Evolutionary conservation across 2,329 filamentous ascomycete species (phyloP).

Genomic region (Colletotrichum sp.): DNA sequence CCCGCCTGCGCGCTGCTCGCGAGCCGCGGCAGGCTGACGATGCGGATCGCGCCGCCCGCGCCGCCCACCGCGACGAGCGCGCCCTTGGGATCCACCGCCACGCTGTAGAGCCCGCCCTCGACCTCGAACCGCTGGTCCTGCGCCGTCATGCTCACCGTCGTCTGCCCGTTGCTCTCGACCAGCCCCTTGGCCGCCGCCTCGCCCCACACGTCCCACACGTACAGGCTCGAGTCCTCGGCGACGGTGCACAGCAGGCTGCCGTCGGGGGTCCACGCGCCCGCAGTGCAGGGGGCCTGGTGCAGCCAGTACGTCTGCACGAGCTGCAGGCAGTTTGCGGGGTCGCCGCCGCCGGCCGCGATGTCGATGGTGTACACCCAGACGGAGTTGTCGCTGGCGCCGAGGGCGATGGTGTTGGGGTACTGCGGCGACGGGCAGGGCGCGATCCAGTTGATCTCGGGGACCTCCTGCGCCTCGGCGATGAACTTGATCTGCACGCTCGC

Average conservation of each 20-base stretch:
- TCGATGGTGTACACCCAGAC: slow-evolving; percentile 97
- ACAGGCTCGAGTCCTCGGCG: slow-evolving; percentile 85
- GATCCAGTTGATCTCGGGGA: slow-evolving; percentile 95
- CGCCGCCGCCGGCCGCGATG: slow-evolving; percentile 58
- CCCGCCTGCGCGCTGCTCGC: slow-evolving; percentile 29
- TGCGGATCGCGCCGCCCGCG: slow-evolving; percentile 82
- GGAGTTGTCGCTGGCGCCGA: slow-evolving; percentile 88
- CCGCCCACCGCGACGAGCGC: slow-evolving; percentile 86
- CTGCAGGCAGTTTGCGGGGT: slow-evolving; percentile 59
- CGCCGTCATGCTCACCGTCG: slow-evolving; percentile 78
- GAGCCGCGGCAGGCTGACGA: slow-evolving; percentile 81
- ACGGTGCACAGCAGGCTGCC: slow-evolving; percentile 88
- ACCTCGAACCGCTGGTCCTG: slow-evolving; percentile 90
- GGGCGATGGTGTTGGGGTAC: slow-evolving; percentile 81
- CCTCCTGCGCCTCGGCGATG: slow-evolving; percentile 82
- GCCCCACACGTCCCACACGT: slow-evolving; percentile 92
- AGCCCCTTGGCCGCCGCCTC: slow-evolving; percentile 67
- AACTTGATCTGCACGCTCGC: slow-evolving; percentile 56
- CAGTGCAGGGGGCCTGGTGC: slow-evolving; percentile 85
- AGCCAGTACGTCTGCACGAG: slow-evolving; percentile 94
- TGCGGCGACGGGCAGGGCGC: slow-evolving; percentile 72
- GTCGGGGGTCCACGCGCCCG: slow-evolving; percentile 89
- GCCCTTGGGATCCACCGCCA: slow-evolving; percentile 82
- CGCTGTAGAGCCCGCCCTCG: slow-evolving; percentile 88
- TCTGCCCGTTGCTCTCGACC: slow-evolving; percentile 58